These are phyloP conservation scores for Fomitopsis schrenkii DNA, from an alignment of 1,284 basidiomycete species.

Conservation along the genomic window DNA sequence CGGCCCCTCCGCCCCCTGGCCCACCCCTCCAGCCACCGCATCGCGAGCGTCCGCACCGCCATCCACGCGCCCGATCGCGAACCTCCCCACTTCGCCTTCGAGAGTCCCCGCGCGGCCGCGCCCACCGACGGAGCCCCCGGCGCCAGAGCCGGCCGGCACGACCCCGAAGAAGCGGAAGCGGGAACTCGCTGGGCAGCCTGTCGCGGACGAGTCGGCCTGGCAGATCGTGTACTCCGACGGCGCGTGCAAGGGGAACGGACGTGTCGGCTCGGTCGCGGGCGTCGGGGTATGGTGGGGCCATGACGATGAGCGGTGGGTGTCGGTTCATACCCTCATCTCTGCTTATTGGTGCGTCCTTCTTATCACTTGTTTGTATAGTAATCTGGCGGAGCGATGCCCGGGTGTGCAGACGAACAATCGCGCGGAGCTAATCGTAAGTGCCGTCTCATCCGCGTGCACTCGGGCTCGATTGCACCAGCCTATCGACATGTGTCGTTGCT, in stretches of 20 bases:
- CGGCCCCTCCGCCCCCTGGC: neutral
- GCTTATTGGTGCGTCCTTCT: neutral
- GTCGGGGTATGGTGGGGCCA: slow-evolving; percentile 77
- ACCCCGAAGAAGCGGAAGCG: neutral
- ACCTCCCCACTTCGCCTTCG: neutral
- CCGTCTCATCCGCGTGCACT: neutral
- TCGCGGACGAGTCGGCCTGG: slow-evolving; percentile 25
- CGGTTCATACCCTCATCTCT: neutral
- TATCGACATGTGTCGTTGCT: neutral
- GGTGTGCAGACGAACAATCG: slow-evolving; percentile 87
- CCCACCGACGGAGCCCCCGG: neutral
- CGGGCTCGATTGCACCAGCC: neutral
- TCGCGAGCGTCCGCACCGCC: neutral
- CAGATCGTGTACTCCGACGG: slow-evolving; percentile 77
- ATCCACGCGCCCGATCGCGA: neutral
- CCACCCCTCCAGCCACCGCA: neutral
- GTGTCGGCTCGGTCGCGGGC: slow-evolving; percentile 54
- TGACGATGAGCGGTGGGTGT: slow-evolving; percentile 50
- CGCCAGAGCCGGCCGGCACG: neutral
- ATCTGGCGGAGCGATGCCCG: slow-evolving; percentile 74
- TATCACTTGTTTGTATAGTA: slow-evolving; percentile 37
- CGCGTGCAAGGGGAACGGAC: slow-evolving; percentile 75
- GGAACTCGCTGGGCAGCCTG: slow-evolving; percentile 8
- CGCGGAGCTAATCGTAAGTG: slow-evolving; percentile 75
- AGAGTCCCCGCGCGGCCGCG: neutral